Evolutionary conservation across 768 basidiomycete genomes (phyloP), one percentile per base, ranked within the genome.

Genomic region (Auriculariales sp.): DNA sequence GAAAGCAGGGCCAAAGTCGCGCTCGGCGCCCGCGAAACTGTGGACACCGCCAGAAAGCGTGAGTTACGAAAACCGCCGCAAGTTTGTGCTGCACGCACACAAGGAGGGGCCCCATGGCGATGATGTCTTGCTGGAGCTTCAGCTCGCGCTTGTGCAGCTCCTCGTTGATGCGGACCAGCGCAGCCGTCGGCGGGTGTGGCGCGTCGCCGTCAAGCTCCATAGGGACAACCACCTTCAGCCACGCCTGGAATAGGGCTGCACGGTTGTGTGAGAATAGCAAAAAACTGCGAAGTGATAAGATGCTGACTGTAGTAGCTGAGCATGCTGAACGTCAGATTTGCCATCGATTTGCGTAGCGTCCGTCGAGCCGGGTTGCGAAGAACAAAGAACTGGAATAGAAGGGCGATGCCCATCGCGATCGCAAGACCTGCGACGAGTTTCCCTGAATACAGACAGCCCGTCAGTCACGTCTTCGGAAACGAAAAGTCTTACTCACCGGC

Each of bases 131-230:
- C 48, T 62, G 61, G 5, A 61, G 53, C 45, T 59, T 53, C 11
- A 52, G 24, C 46, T 62, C 61, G 2, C 61, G 49, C n/a, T 51
- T 48, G 29, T 54, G 50, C 27, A 62, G 52, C 49, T 62, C 61
- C 28, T 50, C 25, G 25, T 55, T 49, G 2, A 61, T 55, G 28
- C 53, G 28, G 0, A 24, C 27, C 14, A 62, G 44, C 2, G 51
- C 56, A 7, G 46, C 19, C 9, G 49, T 48, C 0, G 59, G 54
- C 4, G 52, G 48, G 3, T 50, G 53, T n/a, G n/a, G n/a, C n/a
- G n/a, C n/a, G n/a, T 44, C 12, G 39, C 27, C 39, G 39, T 44
- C 39, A 7, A 59, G 54, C 30, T 54, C 55, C 7, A 49, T 51
- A 10, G 56, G 55, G 27, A 56, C 48, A 14, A 55, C 47, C 19